phyloP scores from a whole-genome alignment of 192 early-diverging fungal genomes.

The Podila epicladia region DNA sequence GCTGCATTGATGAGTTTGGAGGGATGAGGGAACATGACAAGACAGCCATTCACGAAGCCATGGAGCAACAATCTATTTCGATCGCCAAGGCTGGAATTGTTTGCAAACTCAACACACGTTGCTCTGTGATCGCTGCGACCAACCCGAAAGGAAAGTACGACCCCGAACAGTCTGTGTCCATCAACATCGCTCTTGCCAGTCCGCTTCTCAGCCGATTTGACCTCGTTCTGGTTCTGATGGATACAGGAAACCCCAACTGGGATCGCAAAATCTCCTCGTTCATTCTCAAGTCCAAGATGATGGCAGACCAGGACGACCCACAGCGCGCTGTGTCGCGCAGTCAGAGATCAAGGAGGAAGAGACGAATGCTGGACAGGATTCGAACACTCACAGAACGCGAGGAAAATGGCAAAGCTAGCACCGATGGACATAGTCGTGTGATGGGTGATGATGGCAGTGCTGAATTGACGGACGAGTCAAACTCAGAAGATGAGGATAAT shows the following conservation, averaged over 20 bases:
- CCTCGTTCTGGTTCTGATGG: conserved; percentile 75
- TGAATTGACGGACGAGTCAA: not conserved
- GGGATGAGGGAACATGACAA: conserved; percentile 78
- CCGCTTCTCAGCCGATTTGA: conserved; percentile 79
- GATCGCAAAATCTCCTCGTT: conserved; percentile 68
- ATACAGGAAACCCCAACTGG: conserved; percentile 71
- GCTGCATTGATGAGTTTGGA: conserved; percentile 89
- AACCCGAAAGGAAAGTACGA: conserved; percentile 84
- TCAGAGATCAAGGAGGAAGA: conserved; percentile 7
- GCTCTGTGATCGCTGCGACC: conserved; percentile 83
- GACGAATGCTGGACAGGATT: not conserved
- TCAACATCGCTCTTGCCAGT: conserved; percentile 65
- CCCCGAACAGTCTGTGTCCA: conserved; percentile 59
- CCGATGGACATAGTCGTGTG: too few species aligned
- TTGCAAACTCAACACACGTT: conserved; percentile 81
- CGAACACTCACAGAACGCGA: not conserved
- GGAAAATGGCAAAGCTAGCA: too few species aligned
- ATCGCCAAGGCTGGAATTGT: conserved; percentile 85
- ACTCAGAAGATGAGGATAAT: not conserved
- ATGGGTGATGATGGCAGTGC: not conserved
- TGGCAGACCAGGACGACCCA: conserved; percentile 12
- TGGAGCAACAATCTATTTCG: conserved; percentile 88
- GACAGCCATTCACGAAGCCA: conserved; percentile 80
- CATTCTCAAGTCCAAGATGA: conserved; percentile 46
- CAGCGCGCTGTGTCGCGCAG: conserved; percentile 5